phyloP scores from a whole-genome alignment of 192 early-diverging fungal genomes.

The Bifiguratus adelaidae region DNA sequence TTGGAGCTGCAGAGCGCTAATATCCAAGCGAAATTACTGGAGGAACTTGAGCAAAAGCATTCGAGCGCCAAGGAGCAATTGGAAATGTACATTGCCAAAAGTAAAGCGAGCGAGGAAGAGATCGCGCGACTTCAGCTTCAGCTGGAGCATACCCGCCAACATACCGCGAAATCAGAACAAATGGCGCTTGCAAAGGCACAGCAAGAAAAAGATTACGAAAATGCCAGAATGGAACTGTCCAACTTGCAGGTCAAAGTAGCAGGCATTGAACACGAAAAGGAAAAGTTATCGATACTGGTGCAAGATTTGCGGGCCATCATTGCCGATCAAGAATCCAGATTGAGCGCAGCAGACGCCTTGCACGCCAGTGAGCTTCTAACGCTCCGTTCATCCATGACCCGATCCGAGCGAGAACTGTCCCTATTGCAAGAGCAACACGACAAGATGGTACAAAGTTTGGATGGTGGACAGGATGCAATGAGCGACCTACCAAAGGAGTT shows the following conservation, averaged over 20 bases:
- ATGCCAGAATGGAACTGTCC: not conserved
- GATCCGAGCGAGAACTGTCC: too few relatives aligned
- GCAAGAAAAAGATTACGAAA: not conserved
- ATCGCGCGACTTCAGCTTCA: not conserved
- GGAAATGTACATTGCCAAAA: not conserved
- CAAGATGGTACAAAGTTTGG: too few relatives aligned
- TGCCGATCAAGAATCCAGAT: too few relatives aligned
- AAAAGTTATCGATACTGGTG: not conserved
- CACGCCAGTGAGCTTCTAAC: too few relatives aligned
- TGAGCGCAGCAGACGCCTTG: too few relatives aligned
- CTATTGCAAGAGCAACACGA: too few relatives aligned
- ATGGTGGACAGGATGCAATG: too few relatives aligned
- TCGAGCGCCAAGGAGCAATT: not conserved
- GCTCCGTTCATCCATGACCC: too few relatives aligned
- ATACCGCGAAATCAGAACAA: not conserved
- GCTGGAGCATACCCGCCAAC: not conserved
- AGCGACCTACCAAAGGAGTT: too few relatives aligned
- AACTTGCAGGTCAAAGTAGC: not conserved
- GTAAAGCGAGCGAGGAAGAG: not conserved
- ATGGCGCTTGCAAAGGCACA: constrained; percentile 2
- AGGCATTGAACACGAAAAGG: not conserved
- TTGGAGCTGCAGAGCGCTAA: not conserved
- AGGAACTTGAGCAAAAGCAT: not conserved
- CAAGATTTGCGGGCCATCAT: too few relatives aligned
- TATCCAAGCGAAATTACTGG: not conserved